These are phyloP conservation scores for Stylosanthes scabra DNA, from an alignment of 331 rosid genomes.

Conservation along the genomic window DNA sequence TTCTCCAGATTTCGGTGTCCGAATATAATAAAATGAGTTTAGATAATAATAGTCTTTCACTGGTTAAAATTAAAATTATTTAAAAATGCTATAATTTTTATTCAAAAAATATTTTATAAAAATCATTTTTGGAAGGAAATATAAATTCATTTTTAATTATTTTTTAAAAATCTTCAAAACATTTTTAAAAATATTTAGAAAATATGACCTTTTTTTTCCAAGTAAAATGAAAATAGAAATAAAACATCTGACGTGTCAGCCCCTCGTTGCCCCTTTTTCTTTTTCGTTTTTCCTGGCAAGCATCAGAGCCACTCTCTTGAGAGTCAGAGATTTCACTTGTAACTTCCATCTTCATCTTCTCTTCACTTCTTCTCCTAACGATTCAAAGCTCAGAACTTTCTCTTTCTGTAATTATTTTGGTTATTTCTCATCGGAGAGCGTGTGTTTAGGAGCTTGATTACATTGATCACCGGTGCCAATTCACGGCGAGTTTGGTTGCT, in stretches of 20 bases:
- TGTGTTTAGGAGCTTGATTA: not conserved
- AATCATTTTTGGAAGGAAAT: too few species aligned
- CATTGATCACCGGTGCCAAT: not conserved
- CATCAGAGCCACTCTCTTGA: constrained; percentile 15
- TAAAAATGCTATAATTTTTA: too few species aligned
- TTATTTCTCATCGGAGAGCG: not conserved
- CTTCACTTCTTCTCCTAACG: not conserved
- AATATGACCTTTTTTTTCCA: not conserved
- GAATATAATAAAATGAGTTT: not conserved
- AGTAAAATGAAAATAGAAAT: not conserved
- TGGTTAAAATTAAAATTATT: too few species aligned
- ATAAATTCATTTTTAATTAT: too few species aligned
- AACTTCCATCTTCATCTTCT: not conserved
- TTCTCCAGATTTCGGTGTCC: constrained; percentile 47
- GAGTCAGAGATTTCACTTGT: constrained; percentile 19
- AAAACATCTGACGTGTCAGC: constrained; percentile 57
- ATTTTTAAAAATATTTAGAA: too few species aligned
- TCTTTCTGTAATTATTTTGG: not conserved
- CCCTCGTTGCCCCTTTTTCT: constrained; percentile 29
- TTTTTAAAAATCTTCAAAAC: too few species aligned
- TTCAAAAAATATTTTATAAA: too few species aligned
- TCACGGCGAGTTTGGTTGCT: not conserved
- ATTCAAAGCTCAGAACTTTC: constrained; percentile 13
- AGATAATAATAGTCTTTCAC: too few species aligned
- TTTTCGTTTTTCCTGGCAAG: not conserved